Conservation (phyloP, 1,284 basidiomycete species). For the Rhodotorula sp. region DNA sequence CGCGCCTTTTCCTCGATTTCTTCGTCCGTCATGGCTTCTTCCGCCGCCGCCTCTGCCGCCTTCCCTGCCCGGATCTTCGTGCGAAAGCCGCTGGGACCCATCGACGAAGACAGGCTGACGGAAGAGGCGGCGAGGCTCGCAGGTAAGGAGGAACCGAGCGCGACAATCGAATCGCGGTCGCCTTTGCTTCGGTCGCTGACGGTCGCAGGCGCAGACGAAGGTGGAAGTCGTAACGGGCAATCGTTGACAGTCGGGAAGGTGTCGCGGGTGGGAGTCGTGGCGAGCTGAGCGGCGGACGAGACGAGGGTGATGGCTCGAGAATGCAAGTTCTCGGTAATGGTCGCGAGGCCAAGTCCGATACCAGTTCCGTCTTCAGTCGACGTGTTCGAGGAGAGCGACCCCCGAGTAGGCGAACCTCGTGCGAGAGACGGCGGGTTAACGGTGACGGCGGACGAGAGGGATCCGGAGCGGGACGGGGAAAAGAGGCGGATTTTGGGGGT, state of each 20-base stretch:
- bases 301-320: not conserved
- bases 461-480: not conserved
- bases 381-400: not conserved
- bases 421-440: not conserved
- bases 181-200: constrained; percentile 2
- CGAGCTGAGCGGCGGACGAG: too few species aligned
- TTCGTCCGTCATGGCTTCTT: constrained; percentile 7
- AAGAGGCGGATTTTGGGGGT: not conserved
- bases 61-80: not conserved
- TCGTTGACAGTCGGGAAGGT: not conserved
- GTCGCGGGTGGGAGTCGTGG: not conserved
- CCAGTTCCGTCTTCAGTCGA: not conserved
- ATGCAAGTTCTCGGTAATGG: constrained; percentile 4
- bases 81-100: not conserved
- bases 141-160: not conserved
- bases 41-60: not conserved
- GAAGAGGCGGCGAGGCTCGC: not conserved
- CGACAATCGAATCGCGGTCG: constrained; percentile 4
- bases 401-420: not conserved
- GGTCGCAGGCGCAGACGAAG: not conserved
- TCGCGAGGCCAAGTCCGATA: not conserved
- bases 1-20: constrained; percentile 62
- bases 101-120: not conserved
- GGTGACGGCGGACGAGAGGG: not conserved
- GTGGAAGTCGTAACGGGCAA: not conserved